Conservation (phyloP, 805 yeast species). For the Myxozyma neglecta region DNA sequence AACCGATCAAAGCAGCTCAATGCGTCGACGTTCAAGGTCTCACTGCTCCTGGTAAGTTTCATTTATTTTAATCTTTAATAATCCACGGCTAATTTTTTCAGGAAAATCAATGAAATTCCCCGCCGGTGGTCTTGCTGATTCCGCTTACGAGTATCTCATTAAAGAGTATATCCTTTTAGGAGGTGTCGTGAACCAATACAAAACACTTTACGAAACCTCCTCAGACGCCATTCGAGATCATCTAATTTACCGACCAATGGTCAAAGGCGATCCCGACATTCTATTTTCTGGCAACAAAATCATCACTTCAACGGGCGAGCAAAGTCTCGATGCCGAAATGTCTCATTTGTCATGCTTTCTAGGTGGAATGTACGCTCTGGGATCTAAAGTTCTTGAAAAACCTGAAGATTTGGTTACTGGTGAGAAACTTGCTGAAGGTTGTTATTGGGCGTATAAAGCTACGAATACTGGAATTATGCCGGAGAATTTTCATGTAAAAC, state of each 20-base stretch:
- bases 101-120: constrained; percentile 25
- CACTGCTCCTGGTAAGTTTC: constrained; percentile 5
- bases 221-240: constrained; percentile 44
- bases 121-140: constrained; percentile 48
- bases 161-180: constrained; percentile 50
- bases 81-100: not conserved
- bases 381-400: constrained; percentile 45
- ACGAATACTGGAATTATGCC: constrained; percentile 48
- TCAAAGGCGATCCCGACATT: constrained; percentile 45
- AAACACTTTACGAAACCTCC: constrained; percentile 40
- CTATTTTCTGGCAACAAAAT: constrained; percentile 39
- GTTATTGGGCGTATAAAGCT: constrained; percentile 46
- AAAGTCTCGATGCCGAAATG: constrained; percentile 44
- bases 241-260: constrained; percentile 49
- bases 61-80: no score
- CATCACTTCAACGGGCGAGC: constrained; percentile 23
- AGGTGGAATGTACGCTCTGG: constrained; percentile 56
- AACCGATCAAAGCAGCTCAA: not conserved
- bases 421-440: constrained; percentile 49
- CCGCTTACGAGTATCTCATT: constrained; percentile 52
- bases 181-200: constrained; percentile 43
- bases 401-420: constrained; percentile 47
- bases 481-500: constrained; percentile 43
- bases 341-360: constrained; percentile 52
- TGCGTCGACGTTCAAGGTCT: constrained; percentile 18